Conservation (phyloP, 495 filamentous ascomycete species). For the Endocarpon pusillum region DNA sequence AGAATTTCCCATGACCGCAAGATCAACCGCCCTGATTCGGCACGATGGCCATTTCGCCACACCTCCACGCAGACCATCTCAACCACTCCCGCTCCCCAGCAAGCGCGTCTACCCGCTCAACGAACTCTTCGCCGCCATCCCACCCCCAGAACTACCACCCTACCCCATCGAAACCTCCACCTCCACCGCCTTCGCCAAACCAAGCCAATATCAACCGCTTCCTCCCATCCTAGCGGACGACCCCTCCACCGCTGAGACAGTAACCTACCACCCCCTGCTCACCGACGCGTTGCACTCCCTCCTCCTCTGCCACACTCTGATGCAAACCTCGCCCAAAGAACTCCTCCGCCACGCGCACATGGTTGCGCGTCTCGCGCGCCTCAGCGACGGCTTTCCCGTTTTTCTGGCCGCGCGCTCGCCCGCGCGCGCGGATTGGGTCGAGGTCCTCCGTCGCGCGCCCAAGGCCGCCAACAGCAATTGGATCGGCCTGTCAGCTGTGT, state of each 20-base stretch:
- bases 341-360: slow-evolving; percentile 61
- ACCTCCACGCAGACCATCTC: neutral
- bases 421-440: slow-evolving; percentile 61
- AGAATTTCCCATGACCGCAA: slow-evolving; percentile 13
- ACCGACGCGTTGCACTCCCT: slow-evolving; percentile 59
- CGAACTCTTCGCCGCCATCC: slow-evolving; percentile 36
- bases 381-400: slow-evolving; percentile 63
- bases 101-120: slow-evolving; percentile 34
- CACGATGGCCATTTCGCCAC: neutral
- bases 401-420: slow-evolving; percentile 58
- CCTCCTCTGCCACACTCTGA: slow-evolving; percentile 51
- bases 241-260: slow-evolving; percentile 33
- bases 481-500: slow-evolving; percentile 38
- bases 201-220: no score
- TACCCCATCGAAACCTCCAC: slow-evolving; percentile 28
- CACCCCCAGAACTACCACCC: slow-evolving; percentile 36
- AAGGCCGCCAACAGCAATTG: no score
- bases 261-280: slow-evolving; percentile 65
- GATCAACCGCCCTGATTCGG: slow-evolving; percentile 1
- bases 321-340: slow-evolving; percentile 58
- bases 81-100: no score
- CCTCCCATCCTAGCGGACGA: no score
- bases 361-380: slow-evolving; percentile 53
- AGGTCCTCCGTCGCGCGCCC: slow-evolving; percentile 45
- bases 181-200: no score